These are phyloP conservation scores for Penicillium sp. DNA, from an alignment of 2,329 filamentous ascomycete genomes.

Conservation along the genomic window DNA sequence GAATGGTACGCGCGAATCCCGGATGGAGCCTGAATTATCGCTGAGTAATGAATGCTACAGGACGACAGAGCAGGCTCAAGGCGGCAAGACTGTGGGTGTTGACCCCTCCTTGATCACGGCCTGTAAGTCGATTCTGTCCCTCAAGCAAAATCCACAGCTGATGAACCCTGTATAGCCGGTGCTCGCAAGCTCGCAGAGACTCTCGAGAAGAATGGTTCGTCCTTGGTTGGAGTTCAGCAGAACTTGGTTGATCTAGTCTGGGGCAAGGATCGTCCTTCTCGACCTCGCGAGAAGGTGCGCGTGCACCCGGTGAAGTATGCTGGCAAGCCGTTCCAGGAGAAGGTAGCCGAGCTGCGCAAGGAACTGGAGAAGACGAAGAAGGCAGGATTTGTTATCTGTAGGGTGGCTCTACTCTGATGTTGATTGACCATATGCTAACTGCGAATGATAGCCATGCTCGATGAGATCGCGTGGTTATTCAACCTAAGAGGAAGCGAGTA, in stretches of 20 bases:
- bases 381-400: slow-evolving; percentile 79
- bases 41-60: slow-evolving; percentile 35
- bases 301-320: slow-evolving; percentile 72
- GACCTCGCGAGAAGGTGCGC: slow-evolving; percentile 74
- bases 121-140: slow-evolving; percentile 37
- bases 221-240: slow-evolving; percentile 71
- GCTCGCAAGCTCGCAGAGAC: slow-evolving; percentile 78
- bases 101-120: slow-evolving; percentile 86
- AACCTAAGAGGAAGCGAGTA: slow-evolving; percentile 89
- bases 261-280: slow-evolving; percentile 70
- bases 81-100: slow-evolving; percentile 84
- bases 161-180: slow-evolving; percentile 48
- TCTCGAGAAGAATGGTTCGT: slow-evolving; percentile 80
- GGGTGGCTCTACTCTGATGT: slow-evolving; percentile 10
- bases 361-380: slow-evolving; percentile 89
- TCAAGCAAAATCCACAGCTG: not conserved
- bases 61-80: slow-evolving; percentile 78
- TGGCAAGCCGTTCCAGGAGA: slow-evolving; percentile 79
- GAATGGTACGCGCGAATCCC: slow-evolving; percentile 68
- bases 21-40: not conserved
- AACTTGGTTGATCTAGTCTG: slow-evolving; percentile 94
- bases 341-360: slow-evolving; percentile 83
- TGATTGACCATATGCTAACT: slow-evolving; percentile 15
- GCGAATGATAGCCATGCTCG: slow-evolving; percentile 67
- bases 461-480: slow-evolving; percentile 98